Percentiles rank a stretch among this genome's conserved stretches.
phyloP scores from a whole-genome alignment of 2,329 filamentous ascomycete genomes.

The Podosphaera xanthii region DNA sequence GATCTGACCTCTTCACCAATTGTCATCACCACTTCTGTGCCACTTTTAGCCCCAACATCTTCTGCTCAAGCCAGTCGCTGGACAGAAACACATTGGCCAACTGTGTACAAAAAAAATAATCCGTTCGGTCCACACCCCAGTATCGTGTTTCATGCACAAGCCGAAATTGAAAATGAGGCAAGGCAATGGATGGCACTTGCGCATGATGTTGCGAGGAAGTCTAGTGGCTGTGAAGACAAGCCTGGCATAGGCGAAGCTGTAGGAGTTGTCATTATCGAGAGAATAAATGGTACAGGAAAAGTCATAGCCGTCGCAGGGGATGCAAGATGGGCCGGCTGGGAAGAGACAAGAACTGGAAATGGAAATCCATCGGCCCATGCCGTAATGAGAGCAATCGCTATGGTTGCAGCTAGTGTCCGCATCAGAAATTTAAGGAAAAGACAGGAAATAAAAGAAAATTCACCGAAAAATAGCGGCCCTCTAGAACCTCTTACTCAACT shows the following conservation, averaged over 20 bases:
- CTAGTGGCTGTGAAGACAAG: slow-evolving; percentile 18
- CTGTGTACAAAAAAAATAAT: slow-evolving; percentile 69
- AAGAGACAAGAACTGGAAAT: slow-evolving; percentile 16
- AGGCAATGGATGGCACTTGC: slow-evolving; percentile 47
- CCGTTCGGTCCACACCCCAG: slow-evolving; percentile 66
- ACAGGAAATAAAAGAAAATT: neutral
- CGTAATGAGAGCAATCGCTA: slow-evolving; percentile 57
- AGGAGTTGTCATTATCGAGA: slow-evolving; percentile 53
- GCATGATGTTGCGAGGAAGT: slow-evolving; percentile 35
- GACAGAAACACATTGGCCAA: slow-evolving; percentile 62
- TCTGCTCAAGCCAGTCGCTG: slow-evolving; percentile 51
- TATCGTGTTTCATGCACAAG: slow-evolving; percentile 44
- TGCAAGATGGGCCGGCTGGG: slow-evolving; percentile 42
- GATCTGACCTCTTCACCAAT: slow-evolving; percentile 22
- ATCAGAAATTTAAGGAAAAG: neutral
- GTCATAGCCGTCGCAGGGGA: slow-evolving; percentile 56
- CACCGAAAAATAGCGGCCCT: neutral
- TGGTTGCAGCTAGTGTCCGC: slow-evolving; percentile 38
- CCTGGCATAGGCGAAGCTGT: slow-evolving; percentile 42
- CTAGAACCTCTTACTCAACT: too few relatives aligned
- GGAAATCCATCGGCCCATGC: slow-evolving; percentile 63
- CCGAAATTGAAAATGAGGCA: slow-evolving; percentile 41
- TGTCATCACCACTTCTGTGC: slow-evolving; percentile 32
- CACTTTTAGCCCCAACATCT: slow-evolving; percentile 51
- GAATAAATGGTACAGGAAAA: slow-evolving; percentile 10